Evolutionary conservation across 2,329 filamentous ascomycete species (phyloP).

Genomic region (Trichoderma sp.): DNA sequence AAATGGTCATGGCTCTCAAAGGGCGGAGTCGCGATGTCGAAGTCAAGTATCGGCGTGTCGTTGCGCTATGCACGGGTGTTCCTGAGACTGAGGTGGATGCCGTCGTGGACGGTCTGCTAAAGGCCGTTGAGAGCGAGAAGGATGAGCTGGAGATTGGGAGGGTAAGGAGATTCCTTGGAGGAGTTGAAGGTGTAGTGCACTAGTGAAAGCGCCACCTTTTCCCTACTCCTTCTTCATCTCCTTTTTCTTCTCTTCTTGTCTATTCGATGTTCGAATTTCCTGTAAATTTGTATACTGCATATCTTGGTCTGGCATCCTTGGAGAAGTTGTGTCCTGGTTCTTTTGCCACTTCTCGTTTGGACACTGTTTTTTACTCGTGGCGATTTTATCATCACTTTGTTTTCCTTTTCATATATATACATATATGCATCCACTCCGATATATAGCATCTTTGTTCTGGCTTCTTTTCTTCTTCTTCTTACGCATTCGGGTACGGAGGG

Average conservation of each 20-base stretch:
- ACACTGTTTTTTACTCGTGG: background rate
- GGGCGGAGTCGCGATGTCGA: slow-evolving; percentile 83
- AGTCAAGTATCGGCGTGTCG: slow-evolving; percentile 83
- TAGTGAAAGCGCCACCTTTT: slow-evolving; percentile 36
- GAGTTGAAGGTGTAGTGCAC: slow-evolving; percentile 68
- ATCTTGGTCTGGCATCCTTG: background rate
- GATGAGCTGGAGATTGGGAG: slow-evolving; percentile 75
- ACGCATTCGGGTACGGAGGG: background rate
- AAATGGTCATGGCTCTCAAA: slow-evolving; percentile 71
- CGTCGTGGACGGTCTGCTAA: slow-evolving; percentile 76
- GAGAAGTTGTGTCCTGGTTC: background rate
- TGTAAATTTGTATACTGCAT: slow-evolving; percentile 13
- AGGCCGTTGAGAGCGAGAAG: slow-evolving; percentile 87
- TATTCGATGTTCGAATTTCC: background rate
- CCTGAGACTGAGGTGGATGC: slow-evolving; percentile 78
- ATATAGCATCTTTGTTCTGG: background rate
- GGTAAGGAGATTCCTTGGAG: slow-evolving; percentile 77
- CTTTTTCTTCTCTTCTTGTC: background rate
- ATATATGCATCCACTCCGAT: slow-evolving; percentile 3
- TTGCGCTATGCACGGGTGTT: slow-evolving; percentile 82
- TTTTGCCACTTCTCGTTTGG: background rate
- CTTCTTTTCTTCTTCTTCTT: background rate
- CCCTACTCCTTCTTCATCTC: background rate
- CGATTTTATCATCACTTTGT: background rate
- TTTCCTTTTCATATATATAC: background rate